Conservation (phyloP, 2,329 filamentous ascomycete genomes). For the Hortaea sp. region DNA sequence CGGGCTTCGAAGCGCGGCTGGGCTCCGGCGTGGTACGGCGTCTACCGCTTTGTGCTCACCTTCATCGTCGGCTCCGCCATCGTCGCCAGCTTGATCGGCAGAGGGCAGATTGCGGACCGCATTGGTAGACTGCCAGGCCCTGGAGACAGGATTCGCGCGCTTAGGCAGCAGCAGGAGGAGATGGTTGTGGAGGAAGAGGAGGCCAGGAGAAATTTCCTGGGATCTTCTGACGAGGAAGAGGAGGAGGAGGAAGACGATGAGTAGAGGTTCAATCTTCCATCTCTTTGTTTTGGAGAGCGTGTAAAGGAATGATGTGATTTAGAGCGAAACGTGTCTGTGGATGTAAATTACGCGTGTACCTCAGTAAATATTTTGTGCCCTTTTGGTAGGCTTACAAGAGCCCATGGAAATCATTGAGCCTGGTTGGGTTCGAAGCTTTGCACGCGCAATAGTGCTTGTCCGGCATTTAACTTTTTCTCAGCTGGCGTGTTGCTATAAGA, state of each 20-base stretch:
- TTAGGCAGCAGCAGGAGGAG: slow-evolving; percentile 30
- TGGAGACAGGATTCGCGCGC: slow-evolving; percentile 38
- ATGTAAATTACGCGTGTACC: too few species aligned
- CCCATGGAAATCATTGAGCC: too few species aligned
- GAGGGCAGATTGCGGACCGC: slow-evolving; percentile 61
- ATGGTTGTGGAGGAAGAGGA: slow-evolving; percentile 23
- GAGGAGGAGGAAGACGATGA: slow-evolving; percentile 13
- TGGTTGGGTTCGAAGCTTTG: too few species aligned
- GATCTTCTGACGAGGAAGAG: slow-evolving; percentile 19
- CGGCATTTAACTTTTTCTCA: too few species aligned
- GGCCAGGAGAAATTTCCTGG: slow-evolving; percentile 20
- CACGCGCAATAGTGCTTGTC: too few species aligned
- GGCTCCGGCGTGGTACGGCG: slow-evolving; percentile 76
- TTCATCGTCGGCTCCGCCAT: slow-evolving; percentile 80
- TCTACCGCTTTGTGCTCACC: slow-evolving; percentile 85
- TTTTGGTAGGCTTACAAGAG: too few species aligned
- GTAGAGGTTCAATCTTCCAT: too few species aligned
- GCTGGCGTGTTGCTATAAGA: too few species aligned
- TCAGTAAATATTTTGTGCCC: too few species aligned
- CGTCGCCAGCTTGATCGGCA: slow-evolving; percentile 68
- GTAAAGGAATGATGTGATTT: too few species aligned
- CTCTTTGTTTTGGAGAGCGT: too few species aligned
- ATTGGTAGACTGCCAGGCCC: slow-evolving; percentile 37
- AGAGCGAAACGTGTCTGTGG: too few species aligned
- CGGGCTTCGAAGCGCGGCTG: slow-evolving; percentile 63